A percentile compares a stretch with the other conserved stretches of the same genome.
Evolutionary conservation across 352 stramenopile genomes (phyloP).

Genomic region (Phytophthora litchii): DNA sequence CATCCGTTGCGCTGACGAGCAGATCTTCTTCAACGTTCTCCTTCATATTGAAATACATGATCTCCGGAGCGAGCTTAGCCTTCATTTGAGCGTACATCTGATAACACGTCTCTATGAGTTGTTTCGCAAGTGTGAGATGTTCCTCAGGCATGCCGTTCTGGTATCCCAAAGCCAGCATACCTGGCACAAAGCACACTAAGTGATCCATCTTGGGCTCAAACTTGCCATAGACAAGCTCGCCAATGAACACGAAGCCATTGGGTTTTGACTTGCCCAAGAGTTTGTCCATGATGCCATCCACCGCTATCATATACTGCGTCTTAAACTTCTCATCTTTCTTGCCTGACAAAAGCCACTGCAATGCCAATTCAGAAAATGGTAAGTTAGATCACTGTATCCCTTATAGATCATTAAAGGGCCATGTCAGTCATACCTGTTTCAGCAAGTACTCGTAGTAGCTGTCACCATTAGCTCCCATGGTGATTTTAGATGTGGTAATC

Average conservation of each 20-base stretch:
- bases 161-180: slow-evolving; percentile 85
- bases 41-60: slow-evolving; percentile 78
- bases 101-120: slow-evolving; percentile 85
- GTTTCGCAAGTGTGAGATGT: slow-evolving; percentile 77
- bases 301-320: slow-evolving; percentile 62
- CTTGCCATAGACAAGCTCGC: slow-evolving; percentile 59
- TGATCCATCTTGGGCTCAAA: slow-evolving; percentile 88
- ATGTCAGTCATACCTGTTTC: slow-evolving; percentile 58
- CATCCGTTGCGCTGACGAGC: slow-evolving; percentile 59
- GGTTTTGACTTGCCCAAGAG: slow-evolving; percentile 64
- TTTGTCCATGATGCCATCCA: slow-evolving; percentile 64
- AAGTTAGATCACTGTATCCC: background rate
- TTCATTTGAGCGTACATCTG: slow-evolving; percentile 87
- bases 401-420: background rate
- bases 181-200: slow-evolving; percentile 91
- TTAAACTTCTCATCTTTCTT: slow-evolving; percentile 81
- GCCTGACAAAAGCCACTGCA: slow-evolving; percentile 70
- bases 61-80: slow-evolving; percentile 88
- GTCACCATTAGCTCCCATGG: slow-evolving; percentile 73
- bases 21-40: slow-evolving; percentile 55
- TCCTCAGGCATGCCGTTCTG: slow-evolving; percentile 65
- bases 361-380: background rate
- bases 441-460: slow-evolving; percentile 90
- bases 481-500: slow-evolving; percentile 60
- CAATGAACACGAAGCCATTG: slow-evolving; percentile 69